Base-by-base conservation (phyloP, 331 rosid genomes). In the Rosa hybrid region DNA sequence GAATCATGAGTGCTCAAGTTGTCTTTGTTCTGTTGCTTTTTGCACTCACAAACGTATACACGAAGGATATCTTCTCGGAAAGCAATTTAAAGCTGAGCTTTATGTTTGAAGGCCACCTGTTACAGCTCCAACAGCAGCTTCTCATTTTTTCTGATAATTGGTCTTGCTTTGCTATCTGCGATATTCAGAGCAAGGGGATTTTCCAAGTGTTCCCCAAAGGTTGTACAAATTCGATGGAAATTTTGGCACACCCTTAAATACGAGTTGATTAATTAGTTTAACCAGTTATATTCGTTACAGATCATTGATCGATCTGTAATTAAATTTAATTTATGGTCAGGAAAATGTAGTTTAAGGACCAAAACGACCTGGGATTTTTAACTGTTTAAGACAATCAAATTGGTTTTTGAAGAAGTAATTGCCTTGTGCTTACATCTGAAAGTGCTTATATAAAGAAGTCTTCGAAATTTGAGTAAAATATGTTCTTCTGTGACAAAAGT, bases 1-100 rank as follows among this genome's bases (percentile, higher is more conserved):
- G 97, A 70, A 93, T 93, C 41, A 18, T 93, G 92, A 93, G 94
- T 81, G 98, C 98, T 80, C 98, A 93, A 82, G 94, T 93, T 73
- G 97, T 93, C 65, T 91, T 93, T 81, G 92, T 93, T 76, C 85
- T 93, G 48, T 49, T 93, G 83, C 93, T 93, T 21, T 94, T 94
- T 70, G 92, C 95, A 50, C 89, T 94, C 84, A 94, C 97, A 30
- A 88, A 91, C 65, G 77, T 82, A 54, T 94, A 85, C 92, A 91
- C 95, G 20, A 90, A 90, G 78, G 92, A 86, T 77, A 89, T 94
- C 70, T 53, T 76, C 91, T 39, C 88, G 90, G 1, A 94, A 94
- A 86, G 90, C 91, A 57, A 89, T 89, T 82, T 94, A 86, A 82
- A 65, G 76, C 70, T 77, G 75, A 76, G 75, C 59, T 39, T 78